These are phyloP conservation scores for Platanthera guangdongensis DNA, from an alignment of 106 monocot species.

Conservation along the genomic window DNA sequence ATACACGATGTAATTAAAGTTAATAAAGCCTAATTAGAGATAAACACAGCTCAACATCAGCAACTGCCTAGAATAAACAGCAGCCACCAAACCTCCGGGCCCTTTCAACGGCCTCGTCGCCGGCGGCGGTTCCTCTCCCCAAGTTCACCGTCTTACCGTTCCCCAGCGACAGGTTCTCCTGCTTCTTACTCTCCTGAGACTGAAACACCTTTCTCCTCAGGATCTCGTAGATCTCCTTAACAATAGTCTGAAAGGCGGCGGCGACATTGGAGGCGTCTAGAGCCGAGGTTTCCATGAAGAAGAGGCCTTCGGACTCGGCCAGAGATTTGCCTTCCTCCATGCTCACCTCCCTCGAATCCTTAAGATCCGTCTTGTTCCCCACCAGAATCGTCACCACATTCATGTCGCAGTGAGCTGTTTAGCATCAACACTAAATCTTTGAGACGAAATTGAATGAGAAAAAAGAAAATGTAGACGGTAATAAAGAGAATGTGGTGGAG, in stretches of 20 bases:
- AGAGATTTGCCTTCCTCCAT: constrained; percentile 14
- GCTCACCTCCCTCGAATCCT: constrained; percentile 8
- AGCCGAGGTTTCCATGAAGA: constrained; percentile 19
- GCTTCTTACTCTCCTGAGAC: constrained; percentile 15
- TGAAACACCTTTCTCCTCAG: constrained; percentile 18
- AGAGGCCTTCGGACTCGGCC: constrained; percentile 14
- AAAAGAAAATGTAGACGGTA: too few relatives aligned
- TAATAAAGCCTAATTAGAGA: too few relatives aligned
- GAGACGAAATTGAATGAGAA: too few relatives aligned
- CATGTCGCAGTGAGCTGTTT: constrained; percentile 22
- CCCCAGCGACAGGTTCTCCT: constrained; percentile 3
- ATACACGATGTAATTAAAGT: too few relatives aligned
- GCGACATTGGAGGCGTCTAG: constrained; percentile 12
- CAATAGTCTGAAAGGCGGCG: constrained; percentile 14
- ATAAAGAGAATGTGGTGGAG: too few relatives aligned
- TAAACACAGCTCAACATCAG: too few relatives aligned
- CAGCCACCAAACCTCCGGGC: background rate
- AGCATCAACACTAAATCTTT: too few relatives aligned
- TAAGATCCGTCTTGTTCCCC: constrained; percentile 16
- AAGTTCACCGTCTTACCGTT: constrained; percentile 8
- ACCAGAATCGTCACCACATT: constrained; percentile 24
- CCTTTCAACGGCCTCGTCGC: background rate
- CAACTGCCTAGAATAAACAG: background rate
- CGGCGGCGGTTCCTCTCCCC: background rate
- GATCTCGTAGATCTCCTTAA: constrained; percentile 22